phyloP scores from a whole-genome alignment of 2,329 filamentous ascomycete species.

The Monilinia aucupariae region DNA sequence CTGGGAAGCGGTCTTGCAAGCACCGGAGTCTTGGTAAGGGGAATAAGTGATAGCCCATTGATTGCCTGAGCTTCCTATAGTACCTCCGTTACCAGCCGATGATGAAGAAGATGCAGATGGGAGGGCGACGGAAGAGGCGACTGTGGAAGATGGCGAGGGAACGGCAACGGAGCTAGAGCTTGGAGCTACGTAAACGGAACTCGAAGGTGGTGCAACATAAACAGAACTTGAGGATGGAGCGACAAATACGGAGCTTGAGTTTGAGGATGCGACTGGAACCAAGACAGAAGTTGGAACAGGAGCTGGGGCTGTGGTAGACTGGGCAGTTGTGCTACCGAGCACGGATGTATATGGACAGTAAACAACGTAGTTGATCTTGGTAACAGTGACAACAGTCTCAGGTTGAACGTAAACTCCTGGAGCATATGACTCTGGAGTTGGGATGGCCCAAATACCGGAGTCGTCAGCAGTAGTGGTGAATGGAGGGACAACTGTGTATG shows the following conservation, averaged over 20 bases:
- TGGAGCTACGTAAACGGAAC: neutral
- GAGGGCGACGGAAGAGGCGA: constrained; percentile 23
- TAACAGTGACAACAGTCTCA: constrained; percentile 61
- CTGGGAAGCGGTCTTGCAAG: constrained; percentile 58
- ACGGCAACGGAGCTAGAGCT: neutral
- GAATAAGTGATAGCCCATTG: constrained; percentile 76
- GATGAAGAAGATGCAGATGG: constrained; percentile 47
- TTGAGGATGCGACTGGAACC: constrained; percentile 20
- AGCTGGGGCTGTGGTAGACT: constrained; percentile 33
- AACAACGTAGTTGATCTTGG: constrained; percentile 61
- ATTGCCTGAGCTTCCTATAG: constrained; percentile 25
- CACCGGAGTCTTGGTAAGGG: constrained; percentile 55
- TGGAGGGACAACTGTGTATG: constrained; percentile 64
- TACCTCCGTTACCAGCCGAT: constrained; percentile 25
- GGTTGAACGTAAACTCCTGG: constrained; percentile 71
- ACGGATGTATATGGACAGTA: constrained; percentile 59
- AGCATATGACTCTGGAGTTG: constrained; percentile 56
- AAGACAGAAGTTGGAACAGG: neutral
- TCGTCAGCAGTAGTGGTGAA: constrained; percentile 55
- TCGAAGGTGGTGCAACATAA: constrained; percentile 1
- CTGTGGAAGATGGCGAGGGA: constrained; percentile 34
- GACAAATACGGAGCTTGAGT: constrained; percentile 26
- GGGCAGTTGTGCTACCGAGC: neutral
- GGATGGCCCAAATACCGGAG: constrained; percentile 56
- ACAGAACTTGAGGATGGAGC: neutral